Conservation (phyloP, 805 yeast genomes). For the Wickerhamiella cacticola region DNA sequence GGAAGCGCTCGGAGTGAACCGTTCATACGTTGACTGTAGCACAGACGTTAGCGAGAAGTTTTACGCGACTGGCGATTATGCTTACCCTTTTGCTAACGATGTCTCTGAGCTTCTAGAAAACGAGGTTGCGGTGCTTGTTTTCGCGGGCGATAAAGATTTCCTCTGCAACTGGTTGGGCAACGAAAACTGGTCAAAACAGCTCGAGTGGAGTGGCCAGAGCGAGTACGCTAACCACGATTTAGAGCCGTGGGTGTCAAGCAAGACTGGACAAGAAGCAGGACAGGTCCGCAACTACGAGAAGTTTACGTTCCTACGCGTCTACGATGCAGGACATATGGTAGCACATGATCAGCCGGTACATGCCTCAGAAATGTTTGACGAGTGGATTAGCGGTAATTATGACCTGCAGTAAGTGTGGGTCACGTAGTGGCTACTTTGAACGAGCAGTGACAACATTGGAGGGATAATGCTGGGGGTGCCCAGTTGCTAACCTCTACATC, state of each 20-base stretch:
- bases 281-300: slow-evolving; percentile 47
- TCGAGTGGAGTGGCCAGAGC: slow-evolving; percentile 51
- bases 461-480: too few relatives aligned
- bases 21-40: slow-evolving; percentile 61
- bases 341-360: slow-evolving; percentile 82
- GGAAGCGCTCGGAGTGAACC: slow-evolving; percentile 63
- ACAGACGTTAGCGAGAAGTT: slow-evolving; percentile 66
- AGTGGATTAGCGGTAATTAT: slow-evolving; percentile 71
- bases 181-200: slow-evolving; percentile 62
- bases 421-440: too few relatives aligned
- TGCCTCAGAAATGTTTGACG: slow-evolving; percentile 72
- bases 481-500: too few relatives aligned
- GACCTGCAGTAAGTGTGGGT: too few relatives aligned
- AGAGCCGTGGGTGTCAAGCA: slow-evolving; percentile 21
- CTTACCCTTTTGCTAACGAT: slow-evolving; percentile 47
- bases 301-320: slow-evolving; percentile 70
- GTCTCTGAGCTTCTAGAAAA: slow-evolving; percentile 51
- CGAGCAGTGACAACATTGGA: too few relatives aligned
- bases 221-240: slow-evolving; percentile 33
- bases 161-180: slow-evolving; percentile 92
- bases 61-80: slow-evolving; percentile 53
- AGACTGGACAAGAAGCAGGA: slow-evolving; percentile 43
- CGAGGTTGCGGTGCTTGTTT: slow-evolving; percentile 67
- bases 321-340: slow-evolving; percentile 89
- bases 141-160: slow-evolving; percentile 91